Evolutionary conservation across 257 asterid genomes (phyloP).

Genomic region (Gentiana macrophylla): DNA sequence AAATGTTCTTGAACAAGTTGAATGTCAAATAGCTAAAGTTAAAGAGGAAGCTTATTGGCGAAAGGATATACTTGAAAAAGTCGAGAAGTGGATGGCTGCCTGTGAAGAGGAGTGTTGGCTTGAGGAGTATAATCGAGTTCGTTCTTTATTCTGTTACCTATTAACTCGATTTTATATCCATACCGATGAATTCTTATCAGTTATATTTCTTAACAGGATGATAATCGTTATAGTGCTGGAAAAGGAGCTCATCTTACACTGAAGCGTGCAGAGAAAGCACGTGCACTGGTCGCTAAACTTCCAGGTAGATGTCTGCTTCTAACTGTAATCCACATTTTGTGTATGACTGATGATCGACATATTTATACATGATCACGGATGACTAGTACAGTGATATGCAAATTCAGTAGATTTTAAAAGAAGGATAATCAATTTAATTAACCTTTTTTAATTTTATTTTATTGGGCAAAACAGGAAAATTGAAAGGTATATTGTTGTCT

Average conservation of each 20-base stretch:
- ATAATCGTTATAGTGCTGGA: conserved; percentile 93
- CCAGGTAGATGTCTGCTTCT: conserved; percentile 46
- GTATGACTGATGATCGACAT: background rate
- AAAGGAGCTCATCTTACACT: conserved; percentile 95
- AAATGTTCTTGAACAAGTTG: conserved; percentile 79
- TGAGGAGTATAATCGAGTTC: conserved; percentile 90
- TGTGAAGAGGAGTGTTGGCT: conserved; percentile 99
- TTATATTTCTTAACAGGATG: conserved; percentile 44
- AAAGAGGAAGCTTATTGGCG: conserved; percentile 87
- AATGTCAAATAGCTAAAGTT: conserved; percentile 69
- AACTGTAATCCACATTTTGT: too few relatives aligned
- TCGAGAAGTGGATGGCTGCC: conserved; percentile 95
- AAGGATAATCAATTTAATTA: too few relatives aligned
- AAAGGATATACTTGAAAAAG: conserved; percentile 91
- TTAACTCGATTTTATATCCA: conserved; percentile 12
- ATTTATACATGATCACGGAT: too few relatives aligned
- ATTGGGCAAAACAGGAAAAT: too few relatives aligned
- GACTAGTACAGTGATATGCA: too few relatives aligned
- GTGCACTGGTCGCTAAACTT: conserved; percentile 75
- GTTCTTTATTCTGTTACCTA: conserved; percentile 12
- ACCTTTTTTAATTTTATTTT: too few relatives aligned
- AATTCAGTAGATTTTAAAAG: too few relatives aligned
- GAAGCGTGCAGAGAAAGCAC: conserved; percentile 97
- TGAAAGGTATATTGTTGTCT: too few relatives aligned
- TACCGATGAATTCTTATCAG: background rate